Percentiles rank a stretch among this genome's conserved stretches.
Evolutionary conservation across 2,329 filamentous ascomycete genomes (phyloP).

Genomic region (Didymella pinodella): DNA sequence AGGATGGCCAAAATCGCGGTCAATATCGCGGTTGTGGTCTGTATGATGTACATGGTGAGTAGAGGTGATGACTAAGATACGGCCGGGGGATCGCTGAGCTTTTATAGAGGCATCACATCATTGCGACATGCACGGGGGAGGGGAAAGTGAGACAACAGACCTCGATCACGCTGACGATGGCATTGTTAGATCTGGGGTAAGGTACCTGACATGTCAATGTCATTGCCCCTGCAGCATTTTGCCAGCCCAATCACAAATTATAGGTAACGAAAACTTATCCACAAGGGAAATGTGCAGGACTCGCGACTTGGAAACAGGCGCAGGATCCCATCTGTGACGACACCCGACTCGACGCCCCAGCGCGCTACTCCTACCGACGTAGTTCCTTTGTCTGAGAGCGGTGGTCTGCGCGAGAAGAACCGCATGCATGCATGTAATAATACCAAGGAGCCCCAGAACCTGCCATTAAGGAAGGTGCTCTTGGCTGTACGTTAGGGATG

Average conservation of each 20-base stretch:
- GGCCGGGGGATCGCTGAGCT: not conserved
- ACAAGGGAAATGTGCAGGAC: constrained; percentile 3
- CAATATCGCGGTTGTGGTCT: constrained; percentile 32
- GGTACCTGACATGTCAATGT: constrained; percentile 16
- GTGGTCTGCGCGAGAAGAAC: not conserved
- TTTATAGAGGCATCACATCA: constrained; percentile 2
- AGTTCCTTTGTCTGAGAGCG: not conserved
- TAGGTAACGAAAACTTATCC: constrained; percentile 8
- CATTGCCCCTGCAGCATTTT: constrained; percentile 4
- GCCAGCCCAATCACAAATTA: constrained; percentile 7
- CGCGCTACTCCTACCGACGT: not conserved
- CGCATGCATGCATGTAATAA: not conserved
- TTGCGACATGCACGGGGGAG: constrained; percentile 2
- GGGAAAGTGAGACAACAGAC: constrained; percentile 10
- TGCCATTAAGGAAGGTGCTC: constrained; percentile 4
- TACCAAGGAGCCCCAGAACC: not conserved
- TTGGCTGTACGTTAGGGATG: constrained; percentile 10
- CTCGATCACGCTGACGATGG: constrained; percentile 17
- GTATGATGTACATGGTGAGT: constrained; percentile 29
- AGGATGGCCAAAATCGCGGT: constrained; percentile 31
- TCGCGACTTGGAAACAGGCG: not conserved
- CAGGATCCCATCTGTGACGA: not conserved
- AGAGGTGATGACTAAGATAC: not conserved
- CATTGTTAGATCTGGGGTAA: constrained; percentile 13
- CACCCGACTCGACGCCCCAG: not conserved